Evolutionary conservation across 352 stramenopile genomes (phyloP).

Genomic region (Phytopythium kandeliae): DNA sequence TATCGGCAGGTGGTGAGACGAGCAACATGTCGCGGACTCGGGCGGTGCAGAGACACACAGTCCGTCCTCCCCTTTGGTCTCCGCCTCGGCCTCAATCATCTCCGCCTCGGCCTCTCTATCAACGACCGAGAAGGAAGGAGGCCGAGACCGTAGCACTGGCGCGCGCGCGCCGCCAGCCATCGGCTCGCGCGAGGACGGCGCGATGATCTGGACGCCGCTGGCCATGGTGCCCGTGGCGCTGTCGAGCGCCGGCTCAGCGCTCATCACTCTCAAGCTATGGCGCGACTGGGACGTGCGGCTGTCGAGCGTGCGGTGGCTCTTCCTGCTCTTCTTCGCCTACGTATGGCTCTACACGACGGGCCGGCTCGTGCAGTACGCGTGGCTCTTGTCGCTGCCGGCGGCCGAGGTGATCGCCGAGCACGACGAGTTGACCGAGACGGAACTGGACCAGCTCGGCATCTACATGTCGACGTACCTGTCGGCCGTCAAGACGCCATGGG

Average conservation of each 20-base stretch:
- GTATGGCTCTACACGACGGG: conserved; percentile 20
- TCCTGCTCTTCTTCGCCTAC: conserved; percentile 35
- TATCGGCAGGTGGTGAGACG: neutral
- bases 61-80: too few relatives aligned
- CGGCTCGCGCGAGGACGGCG: too few relatives aligned
- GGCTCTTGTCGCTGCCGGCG: conserved; percentile 13
- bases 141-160: too few relatives aligned
- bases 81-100: too few relatives aligned
- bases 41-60: conserved; percentile 1
- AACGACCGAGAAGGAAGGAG: too few relatives aligned
- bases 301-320: conserved; percentile 28
- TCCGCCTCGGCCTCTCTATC: too few relatives aligned
- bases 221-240: conserved; percentile 10
- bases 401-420: conserved; percentile 12
- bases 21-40: conserved; percentile 4
- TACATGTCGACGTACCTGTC: conserved; percentile 17
- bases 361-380: conserved; percentile 13
- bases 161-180: too few relatives aligned
- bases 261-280: conserved; percentile 22
- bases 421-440: conserved; percentile 6
- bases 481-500: conserved; percentile 8
- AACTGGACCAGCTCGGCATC: conserved; percentile 30
- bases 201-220: conserved; percentile 29
- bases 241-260: conserved; percentile 14
- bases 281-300: conserved; percentile 30